A percentile compares a stretch with the other conserved stretches of the same genome.
Conservation (phyloP, 805 yeast genomes). For the Cyberlindnera euphorbiae region DNA sequence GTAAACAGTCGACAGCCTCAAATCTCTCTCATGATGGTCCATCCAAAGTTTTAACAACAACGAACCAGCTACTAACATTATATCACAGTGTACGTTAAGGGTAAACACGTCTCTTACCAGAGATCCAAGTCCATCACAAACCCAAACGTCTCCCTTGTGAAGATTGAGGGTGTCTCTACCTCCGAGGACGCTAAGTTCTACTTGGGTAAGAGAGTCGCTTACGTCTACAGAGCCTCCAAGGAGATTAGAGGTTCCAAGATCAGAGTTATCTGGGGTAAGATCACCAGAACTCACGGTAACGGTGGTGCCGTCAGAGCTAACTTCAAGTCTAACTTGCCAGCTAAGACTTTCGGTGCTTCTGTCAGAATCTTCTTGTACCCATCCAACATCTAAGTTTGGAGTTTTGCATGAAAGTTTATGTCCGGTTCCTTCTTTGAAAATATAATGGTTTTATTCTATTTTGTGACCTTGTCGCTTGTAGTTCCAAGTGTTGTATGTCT, state of each 20-base stretch:
- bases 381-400: conserved; percentile 82
- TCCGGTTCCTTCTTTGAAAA: conserved; percentile 16
- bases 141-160: conserved; percentile 96
- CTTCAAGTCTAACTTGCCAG: conserved; percentile 98
- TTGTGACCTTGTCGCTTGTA: too few species aligned
- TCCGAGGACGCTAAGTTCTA: conserved; percentile 97
- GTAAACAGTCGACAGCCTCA: too few species aligned
- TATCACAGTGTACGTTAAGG: conserved; percentile 93
- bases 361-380: conserved; percentile 99
- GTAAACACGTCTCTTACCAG: conserved; percentile 99
- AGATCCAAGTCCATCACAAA: conserved; percentile 97
- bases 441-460: conserved; percentile 13
- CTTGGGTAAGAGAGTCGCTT: conserved; percentile 99
- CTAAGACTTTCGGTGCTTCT: conserved; percentile 99
- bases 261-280: conserved; percentile 99
- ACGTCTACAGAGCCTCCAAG: conserved; percentile 98
- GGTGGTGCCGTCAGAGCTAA: conserved; percentile 97
- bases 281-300: conserved; percentile 98
- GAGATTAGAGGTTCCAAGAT: conserved; percentile 98
- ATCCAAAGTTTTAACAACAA: not conserved
- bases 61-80: conserved; percentile 21
- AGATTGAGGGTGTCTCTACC: conserved; percentile 92
- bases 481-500: too few species aligned
- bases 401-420: conserved; percentile 17
- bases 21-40: not conserved